Base-by-base conservation (phyloP, 371 early-diverging fungal species). In the Batrachochytrium dendrobatidis region DNA sequence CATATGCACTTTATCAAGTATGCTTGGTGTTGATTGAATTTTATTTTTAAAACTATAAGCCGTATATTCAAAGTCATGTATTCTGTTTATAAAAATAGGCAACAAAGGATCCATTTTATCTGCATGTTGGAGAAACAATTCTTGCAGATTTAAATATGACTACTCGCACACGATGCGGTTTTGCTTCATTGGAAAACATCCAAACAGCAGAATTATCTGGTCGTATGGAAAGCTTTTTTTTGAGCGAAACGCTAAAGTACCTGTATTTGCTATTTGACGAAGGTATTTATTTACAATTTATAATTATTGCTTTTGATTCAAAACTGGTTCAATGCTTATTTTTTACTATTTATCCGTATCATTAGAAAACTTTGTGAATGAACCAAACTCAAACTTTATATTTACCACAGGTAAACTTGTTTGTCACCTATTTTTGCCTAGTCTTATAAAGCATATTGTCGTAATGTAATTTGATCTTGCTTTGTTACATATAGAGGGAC, bases 181-280 rank as follows among this genome's bases (percentile, higher is more conserved):
- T 83, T 83, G 90, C 91, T 0, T 70, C 84, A 0, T 61, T 94
- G 29, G 72, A 72, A 8, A 78, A 89, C 65, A 87, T 96, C 20
- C 60, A 68, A 3, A 81, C 79, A 0, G 82, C 80, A 30, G 67
- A 68, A 15, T 63, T 80, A 3, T 93, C 91, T 30, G 89, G 89
- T 55, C 78, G 97, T 2, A 95, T 96, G 94, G 95, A 95, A 60
- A 91, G 91, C 60, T 96, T 94, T 69, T 80, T 91, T 39, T 65
- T 96, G n/a, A 89, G 91, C 55, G 95, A 96, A 71, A 92, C 97
- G 1, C 73, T 94, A 46, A 96, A 96, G 62, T 96, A 96, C 63
- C 77, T 96, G 17, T 94, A 86, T 60, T 66, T 96, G 25, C 73
- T 96, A 25, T 93, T 93, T 76, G 93, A 94, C 55, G 56, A 62